Conservation (phyloP, 2,329 filamentous ascomycete genomes). For the Sporothrix luriei region DNA sequence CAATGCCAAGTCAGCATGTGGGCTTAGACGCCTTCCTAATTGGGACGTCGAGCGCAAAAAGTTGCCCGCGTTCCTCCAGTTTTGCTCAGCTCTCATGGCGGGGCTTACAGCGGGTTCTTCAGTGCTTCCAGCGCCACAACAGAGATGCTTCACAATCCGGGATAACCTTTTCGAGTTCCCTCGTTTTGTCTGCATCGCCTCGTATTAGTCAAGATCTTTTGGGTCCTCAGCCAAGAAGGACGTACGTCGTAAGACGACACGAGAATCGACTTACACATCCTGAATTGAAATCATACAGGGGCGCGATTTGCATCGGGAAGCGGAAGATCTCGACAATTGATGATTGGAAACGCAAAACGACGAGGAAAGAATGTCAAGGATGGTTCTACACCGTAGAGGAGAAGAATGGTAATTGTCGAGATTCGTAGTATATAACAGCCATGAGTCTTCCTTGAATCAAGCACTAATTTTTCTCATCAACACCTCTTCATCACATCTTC, state of each 20-base stretch:
- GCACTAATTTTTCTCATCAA: not conserved
- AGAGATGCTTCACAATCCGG: too few relatives aligned
- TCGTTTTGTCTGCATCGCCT: too few relatives aligned
- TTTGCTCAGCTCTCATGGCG: conserved; percentile 8
- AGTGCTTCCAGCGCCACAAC: too few relatives aligned
- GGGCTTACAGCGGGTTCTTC: not conserved
- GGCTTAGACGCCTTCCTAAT: not conserved
- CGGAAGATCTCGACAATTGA: conserved; percentile 8
- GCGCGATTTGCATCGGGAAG: not conserved
- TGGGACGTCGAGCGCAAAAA: conserved; percentile 21
- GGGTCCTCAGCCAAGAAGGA: too few relatives aligned
- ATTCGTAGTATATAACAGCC: not conserved
- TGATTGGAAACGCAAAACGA: not conserved
- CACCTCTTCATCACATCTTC: not conserved
- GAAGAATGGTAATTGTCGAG: not conserved
- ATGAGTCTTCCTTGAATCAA: not conserved
- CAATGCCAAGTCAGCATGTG: not conserved
- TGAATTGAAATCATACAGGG: not conserved
- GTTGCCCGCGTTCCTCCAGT: not conserved
- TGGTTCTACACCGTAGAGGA: not conserved
- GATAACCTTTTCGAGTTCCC: too few relatives aligned
- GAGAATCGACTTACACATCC: not conserved
- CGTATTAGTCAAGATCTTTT: not conserved
- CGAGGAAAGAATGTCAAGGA: conserved; percentile 1
- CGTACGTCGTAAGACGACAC: not conserved